Conservation (phyloP, 2,329 filamentous ascomycete species). For the Penicillium verrucosum region DNA sequence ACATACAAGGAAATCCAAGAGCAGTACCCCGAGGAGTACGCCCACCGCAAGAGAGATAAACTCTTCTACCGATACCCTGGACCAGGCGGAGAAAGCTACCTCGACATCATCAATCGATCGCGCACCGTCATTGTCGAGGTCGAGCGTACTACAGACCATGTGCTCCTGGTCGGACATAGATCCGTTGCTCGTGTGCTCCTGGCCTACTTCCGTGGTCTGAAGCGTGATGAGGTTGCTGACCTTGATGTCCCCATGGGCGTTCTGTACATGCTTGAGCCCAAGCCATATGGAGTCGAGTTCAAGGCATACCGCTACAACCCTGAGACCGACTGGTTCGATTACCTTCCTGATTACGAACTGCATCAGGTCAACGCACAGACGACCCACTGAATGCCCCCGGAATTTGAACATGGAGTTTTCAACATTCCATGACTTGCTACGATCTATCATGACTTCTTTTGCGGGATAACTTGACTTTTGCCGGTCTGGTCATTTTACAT, state of each 20-base stretch:
- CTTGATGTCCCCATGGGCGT: conserved; percentile 91
- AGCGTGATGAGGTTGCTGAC: conserved; percentile 86
- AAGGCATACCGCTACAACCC: conserved; percentile 91
- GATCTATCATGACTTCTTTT: conserved; percentile 15
- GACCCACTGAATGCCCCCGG: neutral
- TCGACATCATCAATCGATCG: conserved; percentile 93
- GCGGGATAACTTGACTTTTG: neutral
- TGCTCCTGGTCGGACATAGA: conserved; percentile 87
- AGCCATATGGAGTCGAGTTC: conserved; percentile 96
- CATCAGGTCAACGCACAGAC: conserved; percentile 39
- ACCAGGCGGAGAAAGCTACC: conserved; percentile 90
- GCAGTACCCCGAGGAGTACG: conserved; percentile 77
- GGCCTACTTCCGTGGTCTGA: conserved; percentile 93
- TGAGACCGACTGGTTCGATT: conserved; percentile 73
- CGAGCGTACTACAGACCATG: conserved; percentile 94
- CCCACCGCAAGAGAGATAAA: conserved; percentile 77
- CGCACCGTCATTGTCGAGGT: conserved; percentile 95
- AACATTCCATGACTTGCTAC: conserved; percentile 14
- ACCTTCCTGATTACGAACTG: conserved; percentile 79
- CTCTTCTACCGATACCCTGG: conserved; percentile 95
- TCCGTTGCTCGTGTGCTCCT: conserved; percentile 89
- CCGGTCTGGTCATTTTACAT: neutral
- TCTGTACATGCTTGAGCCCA: conserved; percentile 91
- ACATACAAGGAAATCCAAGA: conserved; percentile 86
- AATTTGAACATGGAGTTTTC: neutral